phyloP scores from a whole-genome alignment of 345 rosid species.

The Euphorbia pulcherrima region DNA sequence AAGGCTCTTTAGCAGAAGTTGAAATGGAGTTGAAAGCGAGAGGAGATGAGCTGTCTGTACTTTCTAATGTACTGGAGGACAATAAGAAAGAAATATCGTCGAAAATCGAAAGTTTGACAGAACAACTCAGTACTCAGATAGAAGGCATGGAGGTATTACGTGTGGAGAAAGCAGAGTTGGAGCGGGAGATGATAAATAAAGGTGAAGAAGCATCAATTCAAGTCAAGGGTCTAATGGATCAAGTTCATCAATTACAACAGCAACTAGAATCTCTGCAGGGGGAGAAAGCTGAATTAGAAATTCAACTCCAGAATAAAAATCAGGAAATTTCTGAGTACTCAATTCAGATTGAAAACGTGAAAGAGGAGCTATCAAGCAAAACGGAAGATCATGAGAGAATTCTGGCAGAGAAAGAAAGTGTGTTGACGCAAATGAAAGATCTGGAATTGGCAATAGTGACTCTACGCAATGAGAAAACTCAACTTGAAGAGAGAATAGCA shows the following conservation, averaged over 20 bases:
- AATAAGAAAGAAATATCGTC: conserved; percentile 47
- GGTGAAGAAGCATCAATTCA: conserved; percentile 51
- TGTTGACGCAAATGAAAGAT: conserved; percentile 21
- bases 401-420: conserved; percentile 27
- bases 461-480: conserved; percentile 19
- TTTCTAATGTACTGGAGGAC: conserved; percentile 51
- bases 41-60: conserved; percentile 45
- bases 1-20: conserved; percentile 46
- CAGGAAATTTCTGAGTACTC: conserved; percentile 46
- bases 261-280: conserved; percentile 45
- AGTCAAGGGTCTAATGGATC: conserved; percentile 45
- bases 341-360: conserved; percentile 30
- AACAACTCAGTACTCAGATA: conserved; percentile 39
- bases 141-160: conserved; percentile 38
- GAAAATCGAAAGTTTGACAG: conserved; percentile 50
- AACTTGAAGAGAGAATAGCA: conserved; percentile 27
- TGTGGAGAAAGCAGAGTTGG: conserved; percentile 55
- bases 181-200: conserved; percentile 45
- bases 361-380: conserved; percentile 24
- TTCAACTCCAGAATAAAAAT: conserved; percentile 50
- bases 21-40: conserved; percentile 43
- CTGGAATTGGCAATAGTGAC: conserved; percentile 26
- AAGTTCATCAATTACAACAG: conserved; percentile 44
- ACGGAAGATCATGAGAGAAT: conserved; percentile 23
- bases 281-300: conserved; percentile 52